Evolutionary conservation across 495 filamentous ascomycete species (phyloP), one percentile per base, ranked within the genome.

Genomic region (Opeltia flavorubescens): DNA sequence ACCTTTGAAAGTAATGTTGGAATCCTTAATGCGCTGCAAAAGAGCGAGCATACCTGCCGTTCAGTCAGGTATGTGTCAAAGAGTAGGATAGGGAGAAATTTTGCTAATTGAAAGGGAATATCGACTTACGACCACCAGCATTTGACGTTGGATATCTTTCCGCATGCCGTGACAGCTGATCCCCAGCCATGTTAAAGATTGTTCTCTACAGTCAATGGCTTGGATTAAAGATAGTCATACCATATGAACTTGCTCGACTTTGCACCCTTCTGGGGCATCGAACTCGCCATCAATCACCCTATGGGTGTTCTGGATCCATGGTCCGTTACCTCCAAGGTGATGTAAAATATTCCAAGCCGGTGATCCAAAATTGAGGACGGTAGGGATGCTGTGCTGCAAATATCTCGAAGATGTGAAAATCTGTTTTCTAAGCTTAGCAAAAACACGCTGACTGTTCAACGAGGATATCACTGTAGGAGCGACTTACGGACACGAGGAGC

Each of bases 181-280:
- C n/a, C 43, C 2, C 11, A 34, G 38, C 49, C 43, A 49, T 30
- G 4, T 41, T 25, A 41, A 18, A 38, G 15, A 9, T 9, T 24
- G 17, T 36, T 3, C n/a, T 13, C 26, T 21, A 27, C 20, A 54
- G 31, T 13, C 18, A 23, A 23, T 43, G 17, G 52, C 40, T 21
- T 20, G 24, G 7, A 6, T 43, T 21, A 20, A 4, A 30, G 40
- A 13, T 41, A 38, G 41, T 52, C 57, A 43, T 61, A 78, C 75
- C 73, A 78, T 70, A 63, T 77, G 75, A 34, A 78, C 64, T 53
- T 78, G 76, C 42, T 74, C 67, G 13, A 78, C 60, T 18, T 50
- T 51, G 46, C 76, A 80, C 7, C 66, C 65, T 27, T 62, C 53
- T 1, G 75, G 72, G 13, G 62, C 54, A 8, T 58, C 62, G 44